Percentiles rank a stretch among this genome's conserved stretches.
Evolutionary conservation across 2,329 filamentous ascomycete genomes (phyloP).

Genomic region (Shiraia sp.): DNA sequence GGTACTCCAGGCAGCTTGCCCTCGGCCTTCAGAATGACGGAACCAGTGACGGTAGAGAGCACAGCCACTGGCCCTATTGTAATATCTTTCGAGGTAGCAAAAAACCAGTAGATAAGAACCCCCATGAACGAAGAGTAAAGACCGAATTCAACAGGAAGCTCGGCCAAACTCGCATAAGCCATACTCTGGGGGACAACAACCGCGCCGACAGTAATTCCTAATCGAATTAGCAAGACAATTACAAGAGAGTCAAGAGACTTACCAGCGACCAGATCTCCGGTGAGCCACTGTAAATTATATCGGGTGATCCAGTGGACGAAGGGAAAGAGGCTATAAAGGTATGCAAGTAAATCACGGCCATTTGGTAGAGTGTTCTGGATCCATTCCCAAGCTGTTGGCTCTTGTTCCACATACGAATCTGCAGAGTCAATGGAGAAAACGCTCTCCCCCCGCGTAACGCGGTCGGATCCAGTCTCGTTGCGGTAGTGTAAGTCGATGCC

Average conservation of each 20-base stretch:
- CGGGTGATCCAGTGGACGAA: slow-evolving; percentile 85
- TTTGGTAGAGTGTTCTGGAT: slow-evolving; percentile 66
- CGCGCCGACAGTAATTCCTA: slow-evolving; percentile 71
- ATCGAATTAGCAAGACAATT: slow-evolving; percentile 6
- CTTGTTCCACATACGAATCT: slow-evolving; percentile 79
- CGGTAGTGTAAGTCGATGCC: slow-evolving; percentile 79
- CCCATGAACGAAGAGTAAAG: slow-evolving; percentile 97
- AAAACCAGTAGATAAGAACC: slow-evolving; percentile 94
- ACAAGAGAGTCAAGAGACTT: slow-evolving; percentile 31
- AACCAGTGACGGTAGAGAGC: slow-evolving; percentile 86
- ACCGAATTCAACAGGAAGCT: slow-evolving; percentile 77
- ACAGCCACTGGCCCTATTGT: slow-evolving; percentile 96
- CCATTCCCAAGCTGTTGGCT: slow-evolving; percentile 77
- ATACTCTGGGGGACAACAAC: slow-evolving; percentile 93
- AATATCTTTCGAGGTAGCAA: slow-evolving; percentile 97
- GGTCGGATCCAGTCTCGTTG: slow-evolving; percentile 62
- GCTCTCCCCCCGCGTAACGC: slow-evolving; percentile 77
- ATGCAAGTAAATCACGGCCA: slow-evolving; percentile 58
- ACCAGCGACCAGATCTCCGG: slow-evolving; percentile 89
- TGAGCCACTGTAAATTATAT: slow-evolving; percentile 89
- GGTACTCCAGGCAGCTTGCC: slow-evolving; percentile 47
- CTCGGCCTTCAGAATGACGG: slow-evolving; percentile 68
- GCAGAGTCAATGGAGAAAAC: slow-evolving; percentile 72
- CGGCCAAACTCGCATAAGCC: slow-evolving; percentile 87
- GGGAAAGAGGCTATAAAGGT: slow-evolving; percentile 76